phyloP scores from a whole-genome alignment of 805 yeast species.

The Komagataella mondaviorum region DNA sequence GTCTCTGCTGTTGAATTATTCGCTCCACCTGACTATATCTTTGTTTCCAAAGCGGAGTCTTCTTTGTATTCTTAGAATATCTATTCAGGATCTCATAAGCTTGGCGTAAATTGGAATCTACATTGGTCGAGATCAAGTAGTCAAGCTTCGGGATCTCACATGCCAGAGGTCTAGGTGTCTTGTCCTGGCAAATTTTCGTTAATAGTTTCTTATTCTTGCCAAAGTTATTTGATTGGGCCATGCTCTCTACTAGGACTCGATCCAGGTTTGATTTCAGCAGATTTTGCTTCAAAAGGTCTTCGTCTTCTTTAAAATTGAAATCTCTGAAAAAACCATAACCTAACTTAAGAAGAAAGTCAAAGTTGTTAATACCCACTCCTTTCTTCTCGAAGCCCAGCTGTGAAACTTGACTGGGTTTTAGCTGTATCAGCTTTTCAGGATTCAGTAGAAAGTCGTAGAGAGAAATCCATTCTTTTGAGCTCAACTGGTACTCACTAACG shows the following conservation, averaged over 20 bases:
- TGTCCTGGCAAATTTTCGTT: not conserved
- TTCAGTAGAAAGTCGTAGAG: conserved; percentile 20
- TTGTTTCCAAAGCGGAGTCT: conserved; percentile 14
- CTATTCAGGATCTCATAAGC: conserved; percentile 9
- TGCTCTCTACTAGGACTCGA: not conserved
- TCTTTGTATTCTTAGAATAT: conserved; percentile 1
- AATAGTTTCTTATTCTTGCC: not conserved
- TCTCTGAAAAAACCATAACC: conserved; percentile 4
- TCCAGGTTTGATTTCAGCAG: not conserved
- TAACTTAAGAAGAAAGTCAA: conserved; percentile 12
- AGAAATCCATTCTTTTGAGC: conserved; percentile 26
- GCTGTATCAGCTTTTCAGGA: conserved; percentile 7
- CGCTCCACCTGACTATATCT: conserved; percentile 28
- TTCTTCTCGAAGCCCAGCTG: conserved; percentile 7
- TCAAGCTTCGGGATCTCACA: not conserved
- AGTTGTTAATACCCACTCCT: conserved; percentile 8
- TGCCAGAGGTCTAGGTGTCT: not conserved
- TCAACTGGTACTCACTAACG: conserved; percentile 22
- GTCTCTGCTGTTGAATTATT: conserved; percentile 33
- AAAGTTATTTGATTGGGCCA: not conserved
- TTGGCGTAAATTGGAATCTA: not conserved
- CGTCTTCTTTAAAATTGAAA: conserved; percentile 9
- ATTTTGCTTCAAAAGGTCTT: not conserved
- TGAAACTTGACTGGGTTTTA: conserved; percentile 6
- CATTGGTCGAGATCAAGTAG: not conserved